Evolutionary conservation across 164 flowering plant genomes (phyloP).

Genomic region (Vitis vinifera): ASM3070453v1 NC_081813.1:5029501-5030000

Average conservation of each 20-base stretch:
- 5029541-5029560: not conserved
- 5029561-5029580: conserved; percentile 26
- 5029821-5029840: conserved; percentile 49
- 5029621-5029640: conserved; percentile 35
- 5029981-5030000: conserved; percentile 28
- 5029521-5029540: too few relatives aligned
- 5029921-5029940: not conserved
- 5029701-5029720: conserved; percentile 54
- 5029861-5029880: conserved; percentile 28
- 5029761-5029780: conserved; percentile 35
- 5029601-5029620: conserved; percentile 34
- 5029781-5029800: conserved; percentile 23
- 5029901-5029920: conserved; percentile 17
- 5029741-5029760: conserved; percentile 18
- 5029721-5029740: conserved; percentile 30
- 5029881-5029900: conserved; percentile 21
- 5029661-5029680: conserved; percentile 41
- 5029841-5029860: conserved; percentile 44
- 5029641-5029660: conserved; percentile 36
- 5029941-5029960: not conserved
- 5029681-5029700: conserved; percentile 45
- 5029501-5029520: too few relatives aligned
- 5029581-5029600: conserved; percentile 51
- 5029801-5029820: conserved; percentile 31
- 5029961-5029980: not conserved